Evolutionary conservation across 2,329 filamentous ascomycete species (phyloP).

Genomic region (Aspergillus tanneri): DNA sequence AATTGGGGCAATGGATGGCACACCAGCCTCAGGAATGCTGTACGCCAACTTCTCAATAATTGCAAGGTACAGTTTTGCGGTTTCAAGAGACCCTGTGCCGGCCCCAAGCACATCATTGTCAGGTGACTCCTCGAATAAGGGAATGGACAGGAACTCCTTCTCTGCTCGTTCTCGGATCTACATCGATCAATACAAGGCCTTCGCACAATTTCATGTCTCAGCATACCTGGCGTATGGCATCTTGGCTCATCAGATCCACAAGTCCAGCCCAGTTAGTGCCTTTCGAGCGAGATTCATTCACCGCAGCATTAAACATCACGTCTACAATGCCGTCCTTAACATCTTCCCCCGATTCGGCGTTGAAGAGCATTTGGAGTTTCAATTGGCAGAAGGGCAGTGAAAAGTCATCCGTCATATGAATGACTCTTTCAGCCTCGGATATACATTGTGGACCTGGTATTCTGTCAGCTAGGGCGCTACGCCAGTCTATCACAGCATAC

Average conservation of each 20-base stretch:
- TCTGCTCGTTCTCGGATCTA: conserved; percentile 44
- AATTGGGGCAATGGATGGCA: conserved; percentile 30
- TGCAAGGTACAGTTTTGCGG: conserved; percentile 38
- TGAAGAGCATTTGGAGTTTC: conserved; percentile 44
- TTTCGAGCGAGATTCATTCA: conserved; percentile 35
- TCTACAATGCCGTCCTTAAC: conserved; percentile 37
- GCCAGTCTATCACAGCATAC: neutral
- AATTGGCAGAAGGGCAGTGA: conserved; percentile 45
- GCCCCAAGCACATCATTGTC: conserved; percentile 15
- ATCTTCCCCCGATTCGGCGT: conserved; percentile 27
- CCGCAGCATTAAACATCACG: conserved; percentile 41
- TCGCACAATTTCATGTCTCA: conserved; percentile 4
- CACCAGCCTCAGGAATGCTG: conserved; percentile 37
- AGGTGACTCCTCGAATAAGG: conserved; percentile 29
- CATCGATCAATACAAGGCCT: conserved; percentile 19
- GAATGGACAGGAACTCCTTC: conserved; percentile 39
- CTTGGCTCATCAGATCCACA: conserved; percentile 38
- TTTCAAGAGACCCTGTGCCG: conserved; percentile 26
- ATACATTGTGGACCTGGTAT: conserved; percentile 16
- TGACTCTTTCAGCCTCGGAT: conserved; percentile 35
- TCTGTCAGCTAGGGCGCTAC: conserved; percentile 11
- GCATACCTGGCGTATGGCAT: conserved; percentile 37
- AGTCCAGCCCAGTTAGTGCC: conserved; percentile 42
- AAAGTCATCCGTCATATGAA: conserved; percentile 41
- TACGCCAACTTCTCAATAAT: conserved; percentile 41